Base-by-base conservation (phyloP, 2,329 filamentous ascomycete genomes). In the Sporothrix brunneoviolacea region DNA sequence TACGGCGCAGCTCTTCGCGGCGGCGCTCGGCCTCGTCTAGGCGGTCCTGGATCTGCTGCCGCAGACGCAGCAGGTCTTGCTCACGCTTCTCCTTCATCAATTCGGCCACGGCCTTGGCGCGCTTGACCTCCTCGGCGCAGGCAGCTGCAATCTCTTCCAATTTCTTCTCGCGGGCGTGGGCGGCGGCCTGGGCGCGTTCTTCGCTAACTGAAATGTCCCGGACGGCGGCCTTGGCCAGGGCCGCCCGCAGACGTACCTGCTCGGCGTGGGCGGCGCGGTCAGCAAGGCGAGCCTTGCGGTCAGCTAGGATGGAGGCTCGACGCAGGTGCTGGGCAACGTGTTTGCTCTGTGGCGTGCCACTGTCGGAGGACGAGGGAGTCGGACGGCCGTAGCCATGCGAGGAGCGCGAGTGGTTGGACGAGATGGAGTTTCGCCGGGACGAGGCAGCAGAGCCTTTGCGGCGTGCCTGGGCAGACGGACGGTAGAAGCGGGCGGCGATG, bases 261-360 rank as follows among this genome's bases (percentile, higher is more conserved):
- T 93, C 88, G 19, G 85, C 88, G 65, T 93, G 87, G 8, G 85
- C 85, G 24, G 88, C 88, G 50, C 87, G 76, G 65, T 91, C 87
- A 49, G 88, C 87, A 16, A 93, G 75, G 18, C 87, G 79, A 13
- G 87, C 86, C 63, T 88, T 89, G 54, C 88, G 83, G 58, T 85
- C 84, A 65, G 91, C 87, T 55, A 91, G 78, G 52, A 91, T 91
- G 15, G 85, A 88, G 43, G 86, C 83, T 48, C 88, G 82, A 38
- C 88, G 86, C 51, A 90, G 74, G 63, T 90, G 86, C 63, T 90
- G 86, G 51, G 86, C 86, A 50, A 90, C 73, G 65, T 88, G 78
- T 64, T 86, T 87, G 72, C 83, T 89, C 68, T 89, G 85, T 18
- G 80, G 77, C n/a, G 68, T 62, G n/a, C 63, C 70, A 54, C 69